These are phyloP conservation scores for Geotrichum aggregatum DNA, from an alignment of 1,139 yeast species.

Conservation along the genomic window DNA sequence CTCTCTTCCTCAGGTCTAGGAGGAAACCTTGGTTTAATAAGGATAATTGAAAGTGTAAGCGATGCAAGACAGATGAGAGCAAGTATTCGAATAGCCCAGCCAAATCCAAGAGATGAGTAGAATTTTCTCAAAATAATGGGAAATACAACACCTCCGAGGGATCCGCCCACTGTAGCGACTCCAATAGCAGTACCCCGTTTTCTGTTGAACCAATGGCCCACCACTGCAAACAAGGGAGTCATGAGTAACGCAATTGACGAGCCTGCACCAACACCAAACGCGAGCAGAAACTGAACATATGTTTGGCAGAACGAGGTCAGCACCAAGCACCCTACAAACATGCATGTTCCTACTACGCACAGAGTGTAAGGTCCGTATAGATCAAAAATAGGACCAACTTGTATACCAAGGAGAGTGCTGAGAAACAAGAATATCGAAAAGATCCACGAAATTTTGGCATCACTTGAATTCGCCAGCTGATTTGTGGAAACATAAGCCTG, in stretches of 20 bases:
- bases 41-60: conserved; percentile 40
- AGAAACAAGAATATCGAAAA: conserved; percentile 57
- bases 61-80: conserved; percentile 45
- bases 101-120: conserved; percentile 37
- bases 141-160: conserved; percentile 35
- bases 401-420: conserved; percentile 51
- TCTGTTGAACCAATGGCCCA: conserved; percentile 58
- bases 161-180: conserved; percentile 60
- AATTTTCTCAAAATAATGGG: neutral
- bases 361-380: conserved; percentile 54
- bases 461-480: conserved; percentile 46
- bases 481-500: conserved; percentile 59
- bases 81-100: neutral
- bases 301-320: conserved; percentile 52
- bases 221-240: conserved; percentile 56
- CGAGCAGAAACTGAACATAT: conserved; percentile 55
- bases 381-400: conserved; percentile 63
- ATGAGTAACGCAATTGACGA: conserved; percentile 54
- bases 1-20: conserved; percentile 24
- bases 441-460: conserved; percentile 61
- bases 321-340: conserved; percentile 51
- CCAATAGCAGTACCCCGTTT: conserved; percentile 61
- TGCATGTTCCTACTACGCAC: conserved; percentile 45
- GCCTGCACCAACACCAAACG: conserved; percentile 55
- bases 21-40: conserved; percentile 33